Conservation (phyloP, 768 basidiomycete genomes). For the Clathrus columnatus region DNA sequence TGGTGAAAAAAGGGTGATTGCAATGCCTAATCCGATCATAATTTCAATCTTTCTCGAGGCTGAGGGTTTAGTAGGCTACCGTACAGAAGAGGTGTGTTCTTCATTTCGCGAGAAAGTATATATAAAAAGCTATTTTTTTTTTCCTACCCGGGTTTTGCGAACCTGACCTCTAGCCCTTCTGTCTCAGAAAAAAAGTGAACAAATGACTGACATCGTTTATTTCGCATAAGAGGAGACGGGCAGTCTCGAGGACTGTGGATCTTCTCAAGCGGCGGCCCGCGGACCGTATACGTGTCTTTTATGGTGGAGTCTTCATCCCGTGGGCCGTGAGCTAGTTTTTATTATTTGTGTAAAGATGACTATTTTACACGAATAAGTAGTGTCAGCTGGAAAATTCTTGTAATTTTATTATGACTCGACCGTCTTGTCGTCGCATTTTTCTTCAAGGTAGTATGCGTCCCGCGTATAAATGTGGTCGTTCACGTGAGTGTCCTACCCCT, state of each 20-base stretch:
- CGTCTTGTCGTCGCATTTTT: too few relatives aligned
- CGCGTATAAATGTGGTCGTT: too few relatives aligned
- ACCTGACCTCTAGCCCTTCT: background rate
- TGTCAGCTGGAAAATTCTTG: too few relatives aligned
- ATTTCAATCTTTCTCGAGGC: background rate
- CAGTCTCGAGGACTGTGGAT: too few relatives aligned
- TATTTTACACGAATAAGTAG: too few relatives aligned
- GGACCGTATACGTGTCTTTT: background rate
- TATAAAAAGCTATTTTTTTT: too few relatives aligned
- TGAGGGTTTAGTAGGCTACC: background rate
- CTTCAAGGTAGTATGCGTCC: too few relatives aligned
- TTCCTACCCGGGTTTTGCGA: background rate
- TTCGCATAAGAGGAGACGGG: background rate
- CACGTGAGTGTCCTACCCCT: too few relatives aligned
- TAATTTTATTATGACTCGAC: too few relatives aligned
- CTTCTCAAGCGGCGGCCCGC: background rate
- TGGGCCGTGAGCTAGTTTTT: background rate
- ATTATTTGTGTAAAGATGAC: too few relatives aligned
- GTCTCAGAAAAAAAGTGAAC: background rate
- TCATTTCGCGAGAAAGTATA: too few relatives aligned
- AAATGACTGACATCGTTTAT: background rate
- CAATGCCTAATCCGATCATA: background rate
- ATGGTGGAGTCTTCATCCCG: background rate
- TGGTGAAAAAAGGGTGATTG: background rate
- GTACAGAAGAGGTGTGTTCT: background rate